These are phyloP conservation scores for Bruguiera gymnorhiza DNA, from an alignment of 345 rosid genomes.

Conservation along the genomic window DNA sequence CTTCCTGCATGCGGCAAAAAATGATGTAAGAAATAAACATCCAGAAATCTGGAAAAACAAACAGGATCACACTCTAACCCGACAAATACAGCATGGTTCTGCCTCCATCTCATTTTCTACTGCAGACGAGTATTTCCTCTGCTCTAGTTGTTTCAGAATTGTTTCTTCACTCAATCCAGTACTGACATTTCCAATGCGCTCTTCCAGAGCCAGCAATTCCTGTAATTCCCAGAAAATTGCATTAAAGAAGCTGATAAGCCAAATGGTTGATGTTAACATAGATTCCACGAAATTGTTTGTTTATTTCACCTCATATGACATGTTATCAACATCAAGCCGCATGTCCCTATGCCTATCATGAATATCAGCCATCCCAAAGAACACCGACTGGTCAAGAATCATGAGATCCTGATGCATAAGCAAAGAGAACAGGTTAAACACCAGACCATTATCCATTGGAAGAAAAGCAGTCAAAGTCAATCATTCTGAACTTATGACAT, in stretches of 20 bases:
- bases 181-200: conserved; percentile 83
- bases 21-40: not conserved
- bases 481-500: too few relatives aligned
- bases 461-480: too few relatives aligned
- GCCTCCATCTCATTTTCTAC: conserved; percentile 35
- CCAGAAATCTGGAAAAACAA: not conserved
- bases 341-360: conserved; percentile 86
- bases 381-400: conserved; percentile 69
- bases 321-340: conserved; percentile 97
- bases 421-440: conserved; percentile 17
- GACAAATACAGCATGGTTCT: conserved; percentile 90
- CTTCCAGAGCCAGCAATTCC: conserved; percentile 88
- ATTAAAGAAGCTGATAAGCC: not conserved
- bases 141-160: conserved; percentile 44
- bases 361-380: conserved; percentile 57
- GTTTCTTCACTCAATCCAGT: conserved; percentile 82
- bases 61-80: conserved; percentile 39
- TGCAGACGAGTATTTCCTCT: conserved; percentile 33
- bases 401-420: conserved; percentile 59
- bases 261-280: not conserved
- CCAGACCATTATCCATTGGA: not conserved
- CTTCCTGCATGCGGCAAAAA: conserved; percentile 50
- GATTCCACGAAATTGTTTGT: not conserved
- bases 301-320: conserved; percentile 83
- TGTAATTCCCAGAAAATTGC: conserved; percentile 24